Base-by-base conservation (phyloP, 2,329 filamentous ascomycete genomes). In the Dactylellina cionopaga region DNA sequence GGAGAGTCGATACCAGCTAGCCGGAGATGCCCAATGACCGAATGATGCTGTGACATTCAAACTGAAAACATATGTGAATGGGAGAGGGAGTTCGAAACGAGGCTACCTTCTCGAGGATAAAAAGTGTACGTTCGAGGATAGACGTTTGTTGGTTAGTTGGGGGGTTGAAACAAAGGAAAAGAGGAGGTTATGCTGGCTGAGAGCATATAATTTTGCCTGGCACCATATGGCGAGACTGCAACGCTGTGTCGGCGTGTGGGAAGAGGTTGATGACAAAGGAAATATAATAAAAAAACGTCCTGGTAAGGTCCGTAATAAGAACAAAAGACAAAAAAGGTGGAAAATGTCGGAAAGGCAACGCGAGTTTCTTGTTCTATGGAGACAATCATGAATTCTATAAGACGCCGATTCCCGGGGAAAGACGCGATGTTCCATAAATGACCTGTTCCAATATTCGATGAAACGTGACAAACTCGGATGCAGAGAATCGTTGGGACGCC, bases 351-450 rank as follows among this genome's bases (percentile, higher is more conserved):
- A 56, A 49, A 10, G 47, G 51, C 62, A 63, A 64, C 66, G 66
- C 66, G 58, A 71, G 66, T 63, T 51, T 64, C 66, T 71, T 64
- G 58, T 35, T 71, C 58, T 71, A 71, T 71, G 66, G 66, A 71
- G 64, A 71, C 66, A 71, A 71, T 71, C 66, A 71, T 71, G 49
- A 58, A 58, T 41, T 71, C 66, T 71, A 71, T 71, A 58, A 64
- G 58, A 71, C 66, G 66, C 66, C 66, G 58, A 47, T 24, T 71
- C 43, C 58, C 62, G 62, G 51, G 35, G 65, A 62, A 70, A 60
- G 41, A 71, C 62, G 60, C 66, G 66, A 64, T 71, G 66, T 71
- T 71, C 66, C 66, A 71, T 71, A 64, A 71, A 71, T 64, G 64
- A 41, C 22, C 66, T 33, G 29, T 71, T 71, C 58, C 66, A 64